Conservation (phyloP, 345 rosid species). For the Salix brachista region DNA sequence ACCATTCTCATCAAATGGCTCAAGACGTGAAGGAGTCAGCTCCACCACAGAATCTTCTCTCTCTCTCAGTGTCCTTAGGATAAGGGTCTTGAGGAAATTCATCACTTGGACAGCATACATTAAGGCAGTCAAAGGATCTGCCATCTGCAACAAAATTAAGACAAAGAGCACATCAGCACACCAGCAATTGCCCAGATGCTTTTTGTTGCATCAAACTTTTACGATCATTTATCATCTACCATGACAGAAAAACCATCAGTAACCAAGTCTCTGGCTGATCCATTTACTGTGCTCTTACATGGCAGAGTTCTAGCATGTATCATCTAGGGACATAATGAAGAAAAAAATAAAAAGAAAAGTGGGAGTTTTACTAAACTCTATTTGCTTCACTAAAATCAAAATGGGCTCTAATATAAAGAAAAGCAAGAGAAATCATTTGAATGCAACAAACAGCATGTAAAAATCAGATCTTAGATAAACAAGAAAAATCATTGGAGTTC, state of each 20-base stretch:
- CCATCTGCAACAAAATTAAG: slow-evolving; percentile 23
- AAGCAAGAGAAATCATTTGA: background rate
- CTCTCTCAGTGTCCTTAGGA: slow-evolving; percentile 18
- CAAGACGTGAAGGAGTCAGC: slow-evolving; percentile 4
- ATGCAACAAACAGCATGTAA: background rate
- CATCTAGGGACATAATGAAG: background rate
- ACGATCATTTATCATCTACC: background rate
- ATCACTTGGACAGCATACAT: slow-evolving; percentile 31
- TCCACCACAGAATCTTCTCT: slow-evolving; percentile 22
- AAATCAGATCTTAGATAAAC: background rate
- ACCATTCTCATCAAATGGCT: slow-evolving; percentile 25
- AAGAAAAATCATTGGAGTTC: background rate
- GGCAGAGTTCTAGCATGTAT: background rate
- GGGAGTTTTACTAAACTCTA: background rate
- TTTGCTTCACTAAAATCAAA: background rate
- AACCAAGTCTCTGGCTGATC: background rate
- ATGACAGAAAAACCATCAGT: too few relatives aligned
- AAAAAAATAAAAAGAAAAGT: background rate
- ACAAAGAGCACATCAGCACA: background rate
- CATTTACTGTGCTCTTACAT: background rate
- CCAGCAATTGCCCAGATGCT: background rate
- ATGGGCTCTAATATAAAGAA: background rate
- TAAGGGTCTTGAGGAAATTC: slow-evolving; percentile 27
- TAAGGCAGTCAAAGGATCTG: slow-evolving; percentile 28
- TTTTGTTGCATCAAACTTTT: background rate